Percentiles rank a stretch among this genome's conserved stretches.
phyloP scores from a whole-genome alignment of 2,329 filamentous ascomycete genomes.

The Colletotrichum cuscutae region DNA sequence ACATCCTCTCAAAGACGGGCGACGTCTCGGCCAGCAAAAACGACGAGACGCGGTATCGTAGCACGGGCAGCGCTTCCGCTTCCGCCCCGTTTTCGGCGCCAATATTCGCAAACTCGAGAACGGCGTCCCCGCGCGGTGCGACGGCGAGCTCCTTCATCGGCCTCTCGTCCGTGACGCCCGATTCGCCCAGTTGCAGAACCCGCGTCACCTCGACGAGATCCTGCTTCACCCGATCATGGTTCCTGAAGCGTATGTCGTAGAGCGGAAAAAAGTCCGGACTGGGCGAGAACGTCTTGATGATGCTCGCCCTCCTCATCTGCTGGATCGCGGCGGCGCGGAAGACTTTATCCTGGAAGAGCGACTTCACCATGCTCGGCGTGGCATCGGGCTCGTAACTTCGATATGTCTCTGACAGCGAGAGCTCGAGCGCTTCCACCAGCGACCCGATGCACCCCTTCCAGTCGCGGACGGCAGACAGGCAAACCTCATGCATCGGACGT shows the following conservation, averaged over 20 bases:
- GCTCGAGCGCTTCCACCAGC: conserved; percentile 52
- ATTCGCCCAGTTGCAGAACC: conserved; percentile 53
- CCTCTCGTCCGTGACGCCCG: conserved; percentile 51
- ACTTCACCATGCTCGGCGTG: conserved; percentile 53
- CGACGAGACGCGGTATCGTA: conserved; percentile 63
- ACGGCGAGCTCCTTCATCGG: conserved; percentile 55
- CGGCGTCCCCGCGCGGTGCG: conserved; percentile 56
- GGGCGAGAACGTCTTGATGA: conserved; percentile 54
- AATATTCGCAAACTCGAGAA: conserved; percentile 63
- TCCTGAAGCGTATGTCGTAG: conserved; percentile 59
- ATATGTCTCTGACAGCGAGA: conserved; percentile 56
- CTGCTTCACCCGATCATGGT: conserved; percentile 56
- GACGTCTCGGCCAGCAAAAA: conserved; percentile 61
- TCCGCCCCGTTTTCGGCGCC: conserved; percentile 35
- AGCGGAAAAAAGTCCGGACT: conserved; percentile 54
- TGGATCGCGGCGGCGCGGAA: conserved; percentile 55
- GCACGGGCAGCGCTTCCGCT: conserved; percentile 46
- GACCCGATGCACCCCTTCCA: conserved; percentile 56
- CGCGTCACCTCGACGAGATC: conserved; percentile 52
- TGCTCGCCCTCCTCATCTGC: conserved; percentile 57
- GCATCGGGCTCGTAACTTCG: conserved; percentile 55
- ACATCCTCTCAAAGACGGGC: conserved; percentile 61
- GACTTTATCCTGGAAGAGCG: conserved; percentile 52
- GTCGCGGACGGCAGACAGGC: conserved; percentile 52
- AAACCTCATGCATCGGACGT: conserved; percentile 41